These are phyloP conservation scores for Penicillium sp. DNA, from an alignment of 2,329 filamentous ascomycete species.

Conservation along the genomic window DNA sequence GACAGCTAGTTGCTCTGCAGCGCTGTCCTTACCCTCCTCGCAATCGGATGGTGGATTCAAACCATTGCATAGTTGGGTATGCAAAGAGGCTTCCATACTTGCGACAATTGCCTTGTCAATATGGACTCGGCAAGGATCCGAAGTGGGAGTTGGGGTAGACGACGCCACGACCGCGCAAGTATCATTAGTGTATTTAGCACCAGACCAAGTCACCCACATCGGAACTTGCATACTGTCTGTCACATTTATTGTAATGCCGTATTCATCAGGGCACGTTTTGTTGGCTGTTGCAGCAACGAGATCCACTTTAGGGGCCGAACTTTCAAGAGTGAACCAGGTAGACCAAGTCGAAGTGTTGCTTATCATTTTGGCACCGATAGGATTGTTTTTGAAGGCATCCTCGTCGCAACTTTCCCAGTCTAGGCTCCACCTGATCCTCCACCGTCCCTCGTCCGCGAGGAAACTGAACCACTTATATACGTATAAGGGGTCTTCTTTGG, in stretches of 20 bases:
- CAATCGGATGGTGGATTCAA: slow-evolving; percentile 9
- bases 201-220: slow-evolving; percentile 3
- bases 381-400: not conserved
- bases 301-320: slow-evolving; percentile 10
- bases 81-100: slow-evolving; percentile 14
- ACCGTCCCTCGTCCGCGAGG: not conserved
- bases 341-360: not conserved
- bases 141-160: not conserved
- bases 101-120: slow-evolving; percentile 5
- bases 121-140: slow-evolving; percentile 12
- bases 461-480: not conserved
- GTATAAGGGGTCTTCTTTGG: slow-evolving; percentile 10
- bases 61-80: slow-evolving; percentile 1
- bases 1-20: slow-evolving; percentile 7
- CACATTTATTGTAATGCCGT: slow-evolving; percentile 9
- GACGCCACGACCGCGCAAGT: slow-evolving; percentile 12
- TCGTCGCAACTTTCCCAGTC: slow-evolving; percentile 15
- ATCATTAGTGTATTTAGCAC: slow-evolving; percentile 2
- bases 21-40: slow-evolving; percentile 1
- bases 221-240: slow-evolving; percentile 12
- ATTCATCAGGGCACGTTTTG: slow-evolving; percentile 5
- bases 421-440: slow-evolving; percentile 6
- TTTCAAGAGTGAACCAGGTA: slow-evolving; percentile 6
- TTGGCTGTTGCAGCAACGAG: slow-evolving; percentile 14
- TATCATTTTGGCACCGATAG: not conserved